Base-by-base conservation (phyloP, 1,139 yeast genomes). In the Candida mesenterica region DNA sequence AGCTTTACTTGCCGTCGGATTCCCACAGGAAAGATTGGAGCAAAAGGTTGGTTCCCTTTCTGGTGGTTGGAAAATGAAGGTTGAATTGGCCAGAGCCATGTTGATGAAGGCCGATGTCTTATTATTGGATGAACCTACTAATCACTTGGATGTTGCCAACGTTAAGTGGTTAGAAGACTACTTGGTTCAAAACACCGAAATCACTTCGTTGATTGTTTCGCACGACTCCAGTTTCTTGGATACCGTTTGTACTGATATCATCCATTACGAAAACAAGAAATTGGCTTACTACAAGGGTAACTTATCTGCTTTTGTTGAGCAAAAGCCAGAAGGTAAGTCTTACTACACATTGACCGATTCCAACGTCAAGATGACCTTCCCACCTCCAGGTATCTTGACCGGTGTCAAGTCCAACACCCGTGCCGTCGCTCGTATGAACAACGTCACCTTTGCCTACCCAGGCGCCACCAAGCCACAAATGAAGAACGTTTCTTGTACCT, bases 1-100 rank as follows among this genome's bases (percentile, higher is more conserved):
- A 2, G 97, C 96, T 19, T 74, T 92, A 45, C 77, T 67, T 33
- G 79, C 78, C 37, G 97, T 92, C 58, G 98, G 97, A 3, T 92
- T 92, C 62, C 82, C 94, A 45, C 92, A 84, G 34, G 94, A 84
- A 57, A 79, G 97, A 70, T 77, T 95, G 54, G 72, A 75, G 23
- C 97, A 90, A 65, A 77, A 87, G 36, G 97, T 92, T 43, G 96
- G 97, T 30, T 86, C 97, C 2, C 72, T 92, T 45, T 88, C 97
- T 40, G 98, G 98, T 64, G 98, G 98, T 60, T 89, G 97, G 97
- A 92, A 92, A 68, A 92, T 92, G 98, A 92, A 92, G 70, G 77
- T 92, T 48, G 98, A 90, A 64, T 75, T 92, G 56, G 98, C 98
- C 14, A 84, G 97, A 70, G 98, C 98, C 32, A 90, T 92, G 95